A percentile compares a stretch with the other conserved stretches of the same genome.
Evolutionary conservation across 1,284 basidiomycete species (phyloP).

Genomic region (Mycena sp.): DNA sequence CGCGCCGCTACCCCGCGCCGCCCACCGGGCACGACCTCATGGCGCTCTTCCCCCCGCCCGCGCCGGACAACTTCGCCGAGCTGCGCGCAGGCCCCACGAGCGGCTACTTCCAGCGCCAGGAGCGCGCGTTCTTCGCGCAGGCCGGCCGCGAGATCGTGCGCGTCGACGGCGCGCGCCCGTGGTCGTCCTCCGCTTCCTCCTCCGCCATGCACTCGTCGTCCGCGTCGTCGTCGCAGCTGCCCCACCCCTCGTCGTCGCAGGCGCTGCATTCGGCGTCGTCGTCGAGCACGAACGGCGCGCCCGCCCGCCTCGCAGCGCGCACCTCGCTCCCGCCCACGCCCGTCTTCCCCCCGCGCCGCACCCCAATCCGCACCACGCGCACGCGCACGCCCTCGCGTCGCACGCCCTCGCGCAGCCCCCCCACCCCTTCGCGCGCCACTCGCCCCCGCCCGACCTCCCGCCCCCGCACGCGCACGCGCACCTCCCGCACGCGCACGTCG

Average conservation of each 20-base stretch:
- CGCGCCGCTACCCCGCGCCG: slow-evolving; percentile 72
- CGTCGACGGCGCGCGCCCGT: slow-evolving; percentile 62
- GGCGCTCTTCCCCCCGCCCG: slow-evolving; percentile 77
- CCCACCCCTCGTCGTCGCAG: background rate
- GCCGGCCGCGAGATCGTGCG: slow-evolving; percentile 78
- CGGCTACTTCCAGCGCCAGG: slow-evolving; percentile 74
- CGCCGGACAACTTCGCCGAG: slow-evolving; percentile 55
- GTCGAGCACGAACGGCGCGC: no score
- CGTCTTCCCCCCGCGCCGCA: slow-evolving; percentile 15
- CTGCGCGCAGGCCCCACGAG: slow-evolving; percentile 69
- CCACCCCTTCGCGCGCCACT: background rate
- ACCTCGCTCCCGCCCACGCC: slow-evolving; percentile 17
- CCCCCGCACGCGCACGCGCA: slow-evolving; percentile 22
- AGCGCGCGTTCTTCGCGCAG: slow-evolving; percentile 79
- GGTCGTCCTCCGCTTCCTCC: background rate
- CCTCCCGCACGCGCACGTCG: slow-evolving; percentile 28
- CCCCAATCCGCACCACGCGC: background rate
- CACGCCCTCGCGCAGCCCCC: background rate
- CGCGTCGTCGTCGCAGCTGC: background rate
- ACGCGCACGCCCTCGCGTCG: background rate
- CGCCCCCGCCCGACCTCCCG: slow-evolving; percentile 26
- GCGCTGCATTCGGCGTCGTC: no score
- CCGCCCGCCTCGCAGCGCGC: background rate
- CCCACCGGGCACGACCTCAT: slow-evolving; percentile 83
- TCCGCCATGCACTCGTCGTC: slow-evolving; percentile 38